Evolutionary conservation across 2,329 filamentous ascomycete species (phyloP).

Genomic region (Colletotrichum sp.): DNA sequence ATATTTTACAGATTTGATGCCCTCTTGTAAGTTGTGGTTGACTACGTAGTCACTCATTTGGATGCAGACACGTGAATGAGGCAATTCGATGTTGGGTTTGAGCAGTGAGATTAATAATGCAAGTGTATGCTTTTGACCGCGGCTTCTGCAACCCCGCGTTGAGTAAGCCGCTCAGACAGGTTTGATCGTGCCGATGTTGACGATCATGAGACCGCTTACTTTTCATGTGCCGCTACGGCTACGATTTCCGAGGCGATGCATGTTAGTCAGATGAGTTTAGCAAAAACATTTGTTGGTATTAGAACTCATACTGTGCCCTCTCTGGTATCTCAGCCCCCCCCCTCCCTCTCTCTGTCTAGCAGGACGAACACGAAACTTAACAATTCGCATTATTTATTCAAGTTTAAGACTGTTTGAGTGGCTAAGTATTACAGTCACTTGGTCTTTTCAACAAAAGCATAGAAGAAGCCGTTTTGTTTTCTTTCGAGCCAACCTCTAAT

Average conservation of each 20-base stretch:
- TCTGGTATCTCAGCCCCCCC: background rate
- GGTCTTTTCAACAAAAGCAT: background rate
- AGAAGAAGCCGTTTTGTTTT: background rate
- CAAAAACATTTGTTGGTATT: background rate
- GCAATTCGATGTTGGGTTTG: background rate
- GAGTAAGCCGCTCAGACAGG: background rate
- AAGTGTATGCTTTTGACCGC: background rate
- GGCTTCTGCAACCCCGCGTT: background rate
- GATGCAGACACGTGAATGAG: background rate
- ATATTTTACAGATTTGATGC: background rate
- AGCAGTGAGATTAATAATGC: background rate
- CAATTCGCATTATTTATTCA: background rate
- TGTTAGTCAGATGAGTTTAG: background rate
- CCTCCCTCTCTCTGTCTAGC: background rate
- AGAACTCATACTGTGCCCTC: background rate
- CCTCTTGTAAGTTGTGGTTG: background rate
- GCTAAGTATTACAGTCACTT: rapidly evolving
- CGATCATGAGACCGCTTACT: background rate
- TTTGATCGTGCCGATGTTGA: background rate
- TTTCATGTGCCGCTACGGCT: background rate
- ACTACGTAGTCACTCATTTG: rapidly evolving
- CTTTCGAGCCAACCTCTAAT: background rate
- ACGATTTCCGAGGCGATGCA: background rate
- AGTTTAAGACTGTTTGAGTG: background rate
- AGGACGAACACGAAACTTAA: background rate